Percentiles rank a stretch among this genome's conserved stretches.
phyloP scores from a whole-genome alignment of 1,284 basidiomycete species.

The Phlebopus sp. region DNA sequence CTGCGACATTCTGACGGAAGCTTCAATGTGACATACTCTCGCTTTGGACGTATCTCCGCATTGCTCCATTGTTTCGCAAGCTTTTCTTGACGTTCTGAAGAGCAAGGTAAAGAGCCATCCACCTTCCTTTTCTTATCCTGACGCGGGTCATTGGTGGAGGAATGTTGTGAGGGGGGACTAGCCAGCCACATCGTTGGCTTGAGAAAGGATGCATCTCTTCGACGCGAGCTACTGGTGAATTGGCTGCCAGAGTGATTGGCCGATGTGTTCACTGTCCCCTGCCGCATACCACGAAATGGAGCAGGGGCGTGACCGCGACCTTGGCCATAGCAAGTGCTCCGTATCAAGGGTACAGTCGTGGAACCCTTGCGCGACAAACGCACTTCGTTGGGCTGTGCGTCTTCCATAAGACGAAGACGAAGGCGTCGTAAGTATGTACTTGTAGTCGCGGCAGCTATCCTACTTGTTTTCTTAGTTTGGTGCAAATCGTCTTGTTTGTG shows the following conservation, averaged over 20 bases:
- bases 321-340: slow-evolving; percentile 2
- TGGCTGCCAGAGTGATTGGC: not conserved
- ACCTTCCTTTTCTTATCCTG: slow-evolving; percentile 3
- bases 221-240: not conserved
- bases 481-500: slow-evolving; percentile 17
- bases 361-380: slow-evolving; percentile 37
- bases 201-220: not conserved
- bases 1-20: slow-evolving; percentile 22
- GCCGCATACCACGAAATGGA: slow-evolving; percentile 5
- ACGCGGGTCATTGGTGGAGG: not conserved
- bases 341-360: slow-evolving; percentile 32
- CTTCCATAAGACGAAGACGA: slow-evolving; percentile 28
- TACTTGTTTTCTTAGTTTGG: too few relatives aligned
- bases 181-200: not conserved
- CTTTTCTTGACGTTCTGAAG: not conserved
- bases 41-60: not conserved
- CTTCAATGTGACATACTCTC: slow-evolving; percentile 8
- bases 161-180: not conserved
- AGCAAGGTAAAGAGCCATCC: not conserved
- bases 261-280: not conserved
- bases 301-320: not conserved
- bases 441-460: too few relatives aligned
- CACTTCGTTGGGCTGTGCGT: slow-evolving; percentile 43
- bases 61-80: not conserved
- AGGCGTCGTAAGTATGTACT: too few relatives aligned